Base-by-base conservation (phyloP, 2,329 filamentous ascomycete species). In the Cladosporium sphaerospermum region DNA sequence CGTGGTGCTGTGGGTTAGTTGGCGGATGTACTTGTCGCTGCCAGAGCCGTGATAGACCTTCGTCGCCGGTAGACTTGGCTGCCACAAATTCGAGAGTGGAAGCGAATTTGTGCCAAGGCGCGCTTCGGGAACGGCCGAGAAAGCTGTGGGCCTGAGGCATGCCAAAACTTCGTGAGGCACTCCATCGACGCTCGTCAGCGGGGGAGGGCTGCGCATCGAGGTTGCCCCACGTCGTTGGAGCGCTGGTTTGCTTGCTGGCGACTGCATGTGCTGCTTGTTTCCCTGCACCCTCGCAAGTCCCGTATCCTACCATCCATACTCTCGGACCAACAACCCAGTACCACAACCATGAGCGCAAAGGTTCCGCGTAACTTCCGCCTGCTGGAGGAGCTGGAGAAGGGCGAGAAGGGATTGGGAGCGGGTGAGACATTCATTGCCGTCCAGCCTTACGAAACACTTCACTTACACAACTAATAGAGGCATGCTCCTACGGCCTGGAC, bases 321-420 rank as follows among this genome's bases (percentile, higher is more conserved):
- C 13, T 28, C 5, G 4, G 14, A 11, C 32, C 5, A 32, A 33
- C 6, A 9, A 31, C n/a, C 8, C 23, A 11, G 32, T 18, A 47
- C 43, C 8, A 43, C 44, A 42, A 36, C 51, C 57, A 84, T 84
- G 80, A 71, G 76, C 54, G 84, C 87, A 55, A 89, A 95, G 73
- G 82, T 99, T 54, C 93, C 93, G 57, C 83, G 93, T 70, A 97
- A 97, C 77, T 99, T 99, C 71, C 86, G 92, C 68, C 82, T 99
- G 61, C 80, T 99, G 54, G 93, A 96, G 72, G 93, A 99, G 83
- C 81, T 99, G 16, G 93, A 99, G 78, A 97, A 97, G 78, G 93
- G 93, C 67, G 93, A 99, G 78, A 99, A 99, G 75, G 93, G 93
- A 57, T 80, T 93, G 59, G 92, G 93, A 67, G 90, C 92, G 71